Conservation (phyloP, 345 rosid genomes). For the Limnanthes douglasii region DNA sequence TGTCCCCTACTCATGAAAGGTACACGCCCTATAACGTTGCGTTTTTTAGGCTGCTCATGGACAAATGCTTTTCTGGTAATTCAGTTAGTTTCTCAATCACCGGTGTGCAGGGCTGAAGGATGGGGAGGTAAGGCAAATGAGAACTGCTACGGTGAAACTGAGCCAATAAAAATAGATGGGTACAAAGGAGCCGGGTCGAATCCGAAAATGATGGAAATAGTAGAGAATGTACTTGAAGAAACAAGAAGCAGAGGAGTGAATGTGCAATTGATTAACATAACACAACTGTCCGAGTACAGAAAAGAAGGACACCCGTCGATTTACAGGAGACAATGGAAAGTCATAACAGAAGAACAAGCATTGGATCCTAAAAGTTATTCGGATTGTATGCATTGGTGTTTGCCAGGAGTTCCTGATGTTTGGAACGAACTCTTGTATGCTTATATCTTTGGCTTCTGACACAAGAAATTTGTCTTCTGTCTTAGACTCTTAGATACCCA, state of each 20-base stretch:
- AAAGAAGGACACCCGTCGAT: slow-evolving; percentile 74
- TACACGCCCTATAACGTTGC: slow-evolving; percentile 12
- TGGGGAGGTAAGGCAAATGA: slow-evolving; percentile 45
- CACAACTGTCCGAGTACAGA: slow-evolving; percentile 63
- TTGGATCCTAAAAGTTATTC: slow-evolving; percentile 47
- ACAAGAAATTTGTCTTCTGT: too few relatives aligned
- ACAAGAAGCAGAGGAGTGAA: slow-evolving; percentile 31
- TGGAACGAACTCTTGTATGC: slow-evolving; percentile 86
- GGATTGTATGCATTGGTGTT: slow-evolving; percentile 90
- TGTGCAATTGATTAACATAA: slow-evolving; percentile 53
- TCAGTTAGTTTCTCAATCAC: too few relatives aligned
- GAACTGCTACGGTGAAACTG: slow-evolving; percentile 52
- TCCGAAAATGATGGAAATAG: slow-evolving; percentile 33
- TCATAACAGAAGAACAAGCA: slow-evolving; percentile 27
- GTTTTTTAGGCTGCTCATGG: slow-evolving; percentile 5
- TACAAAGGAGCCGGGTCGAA: slow-evolving; percentile 35
- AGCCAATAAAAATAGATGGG: slow-evolving; percentile 28
- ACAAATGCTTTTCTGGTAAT: too few relatives aligned
- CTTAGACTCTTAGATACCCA: too few relatives aligned
- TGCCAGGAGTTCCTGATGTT: slow-evolving; percentile 88
- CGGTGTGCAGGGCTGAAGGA: slow-evolving; percentile 47
- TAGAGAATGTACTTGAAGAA: slow-evolving; percentile 22
- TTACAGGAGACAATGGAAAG: slow-evolving; percentile 60
- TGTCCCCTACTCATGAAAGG: slow-evolving; percentile 91
- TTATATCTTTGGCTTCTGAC: too few relatives aligned